Percentiles rank a stretch among this genome's conserved stretches.
phyloP scores from a whole-genome alignment of 169 alveolate genomes.

The Cryptosporidium baileyi region DNA sequence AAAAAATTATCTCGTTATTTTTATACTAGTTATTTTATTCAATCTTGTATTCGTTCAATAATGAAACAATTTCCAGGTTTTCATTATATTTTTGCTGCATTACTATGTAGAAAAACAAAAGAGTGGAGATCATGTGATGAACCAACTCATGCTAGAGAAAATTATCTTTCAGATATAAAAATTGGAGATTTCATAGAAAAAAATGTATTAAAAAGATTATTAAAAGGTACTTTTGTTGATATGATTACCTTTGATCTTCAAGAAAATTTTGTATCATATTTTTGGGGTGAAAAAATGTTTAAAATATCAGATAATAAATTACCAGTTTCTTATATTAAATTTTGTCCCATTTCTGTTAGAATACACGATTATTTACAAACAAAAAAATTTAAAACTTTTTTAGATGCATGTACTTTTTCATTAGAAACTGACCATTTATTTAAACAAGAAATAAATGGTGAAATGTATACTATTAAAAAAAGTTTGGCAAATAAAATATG shows the following conservation, averaged over 20 bases:
- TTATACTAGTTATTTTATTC: constrained; percentile 23
- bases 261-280: constrained; percentile 9
- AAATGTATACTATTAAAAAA: constrained; percentile 9
- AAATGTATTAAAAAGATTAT: neutral
- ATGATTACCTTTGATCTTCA: constrained; percentile 38
- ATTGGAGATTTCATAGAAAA: constrained; percentile 7
- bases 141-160: neutral
- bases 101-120: constrained; percentile 43
- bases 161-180: neutral
- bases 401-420: constrained; percentile 13
- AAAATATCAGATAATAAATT: neutral
- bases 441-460: constrained; percentile 34
- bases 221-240: constrained; percentile 53
- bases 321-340: constrained; percentile 13
- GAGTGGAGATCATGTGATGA: constrained; percentile 66
- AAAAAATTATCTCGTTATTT: constrained; percentile 13
- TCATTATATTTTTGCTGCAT: constrained; percentile 41
- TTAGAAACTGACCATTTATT: constrained; percentile 11
- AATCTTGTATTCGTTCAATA: constrained; percentile 16
- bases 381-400: constrained; percentile 13
- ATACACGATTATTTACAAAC: constrained; percentile 16
- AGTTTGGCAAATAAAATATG: constrained; percentile 32
- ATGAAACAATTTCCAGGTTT: constrained; percentile 40
- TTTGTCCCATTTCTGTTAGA: constrained; percentile 21
- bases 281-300: neutral